Base-by-base conservation (phyloP, 306 rosid species). In the Oemleria cerasiformis region DNA sequence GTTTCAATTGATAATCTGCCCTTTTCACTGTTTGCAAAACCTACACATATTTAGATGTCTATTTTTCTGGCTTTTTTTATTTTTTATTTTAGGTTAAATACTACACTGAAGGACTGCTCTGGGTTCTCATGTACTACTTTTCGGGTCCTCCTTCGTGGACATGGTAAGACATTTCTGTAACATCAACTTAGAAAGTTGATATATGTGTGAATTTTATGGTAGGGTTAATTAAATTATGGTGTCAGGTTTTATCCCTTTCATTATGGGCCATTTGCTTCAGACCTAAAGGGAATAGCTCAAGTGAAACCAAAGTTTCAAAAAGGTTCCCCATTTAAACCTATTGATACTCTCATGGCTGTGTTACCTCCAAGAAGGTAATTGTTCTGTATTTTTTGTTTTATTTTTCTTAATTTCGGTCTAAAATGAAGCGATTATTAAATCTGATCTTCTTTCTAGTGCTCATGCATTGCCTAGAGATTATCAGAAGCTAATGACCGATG, bases 211-310 rank as follows among this genome's bases (percentile, higher is more conserved):
- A 25, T 25, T 25, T 25, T 25, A 25, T 25, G 30, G 30, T 25
- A 25, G 30, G 30, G 2, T 25, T 25, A 25, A 25, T 25, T 25
- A 8, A 21, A 44, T 21, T 7, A 38, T 30, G 13, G 50, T 43
- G 12, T 55, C 73, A 88, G 93, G 93, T 86, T 75, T 80, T 88
- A 82, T 78, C 90, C 92, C 0, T 75, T 39, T 49, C 75, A 83
- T 15, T 81, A 83, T 49, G 84, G 81, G 34, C 92, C 93, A 30
- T 80, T 86, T 78, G 87, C 77, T n/a, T 88, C 90, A 0, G 93
- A 88, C 47, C 41, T 88, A 0, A 86, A 74, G 44, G 88, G 93
- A 4, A 74, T 84, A 47, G 50, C 75, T n/a, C 87, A 86, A 50
- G 82, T 86, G 6, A 80, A 42, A 41, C 25, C 39, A 10, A 72